A percentile compares a stretch with the other conserved stretches of the same genome.
phyloP scores from a whole-genome alignment of 768 basidiomycete genomes.

The Nevesoporus exiguus region DNA sequence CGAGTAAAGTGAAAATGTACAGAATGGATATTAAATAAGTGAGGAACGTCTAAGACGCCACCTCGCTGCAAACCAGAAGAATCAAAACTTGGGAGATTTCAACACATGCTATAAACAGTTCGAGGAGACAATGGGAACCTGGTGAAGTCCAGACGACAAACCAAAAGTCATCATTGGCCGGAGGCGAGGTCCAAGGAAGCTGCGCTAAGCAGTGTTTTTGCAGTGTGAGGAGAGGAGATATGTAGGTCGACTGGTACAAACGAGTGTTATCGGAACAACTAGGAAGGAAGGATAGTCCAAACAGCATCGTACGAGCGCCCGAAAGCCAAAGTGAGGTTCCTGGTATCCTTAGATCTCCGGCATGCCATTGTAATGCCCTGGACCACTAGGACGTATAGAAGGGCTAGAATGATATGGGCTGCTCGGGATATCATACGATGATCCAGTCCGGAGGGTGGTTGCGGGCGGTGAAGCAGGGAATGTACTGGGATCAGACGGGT shows the following conservation, averaged over 20 bases:
- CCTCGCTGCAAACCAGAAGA: neutral
- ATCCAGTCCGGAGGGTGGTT: slow-evolving; percentile 7
- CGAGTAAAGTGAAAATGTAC: too few relatives aligned
- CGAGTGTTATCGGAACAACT: too few relatives aligned
- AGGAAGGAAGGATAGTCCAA: too few relatives aligned
- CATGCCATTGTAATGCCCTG: slow-evolving; percentile 23
- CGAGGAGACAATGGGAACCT: neutral
- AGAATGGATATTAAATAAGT: neutral
- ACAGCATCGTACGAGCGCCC: neutral
- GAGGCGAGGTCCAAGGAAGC: neutral
- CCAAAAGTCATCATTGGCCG: neutral
- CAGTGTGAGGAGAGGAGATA: neutral
- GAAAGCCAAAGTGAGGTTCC: neutral
- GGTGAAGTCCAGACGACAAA: neutral
- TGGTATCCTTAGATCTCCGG: slow-evolving; percentile 23
- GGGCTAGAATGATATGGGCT: slow-evolving; percentile 11
- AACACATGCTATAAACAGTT: neutral
- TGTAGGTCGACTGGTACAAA: neutral
- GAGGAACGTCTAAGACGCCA: neutral
- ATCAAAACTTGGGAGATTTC: neutral
- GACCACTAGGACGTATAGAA: slow-evolving; percentile 4
- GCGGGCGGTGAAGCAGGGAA: slow-evolving; percentile 32
- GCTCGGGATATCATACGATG: slow-evolving; percentile 5
- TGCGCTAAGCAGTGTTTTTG: neutral
- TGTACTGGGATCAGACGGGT: slow-evolving; percentile 37